Base-by-base conservation (phyloP, 1,284 basidiomycete species). In the Peniophora sp. region DNA sequence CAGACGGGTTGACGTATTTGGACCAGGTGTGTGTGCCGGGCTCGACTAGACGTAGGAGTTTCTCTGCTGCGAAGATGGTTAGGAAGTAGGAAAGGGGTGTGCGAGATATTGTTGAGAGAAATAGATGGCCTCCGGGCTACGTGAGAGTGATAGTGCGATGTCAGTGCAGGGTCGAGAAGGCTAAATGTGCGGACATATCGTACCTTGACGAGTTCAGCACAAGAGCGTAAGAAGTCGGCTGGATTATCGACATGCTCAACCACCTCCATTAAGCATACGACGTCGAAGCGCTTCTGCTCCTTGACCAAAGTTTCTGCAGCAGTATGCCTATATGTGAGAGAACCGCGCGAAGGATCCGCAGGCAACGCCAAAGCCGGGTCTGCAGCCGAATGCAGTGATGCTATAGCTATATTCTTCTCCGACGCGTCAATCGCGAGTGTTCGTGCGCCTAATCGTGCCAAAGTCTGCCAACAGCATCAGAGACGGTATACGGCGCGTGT, bases 181-280 rank as follows among this genome's bases (percentile, higher is more conserved):
- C 53, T 6, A 47, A 47, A 6, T 32, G 6, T 6, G 27, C 35
- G 42, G 53, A 44, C 17, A 24, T 12, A 3, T 62, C 77, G 47
- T 54, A 91, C 92, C 71, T 94, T 97, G 56, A 95, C 81, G 47
- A 97, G 77, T 54, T 87, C 75, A 0, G 88, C 86, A 56, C 92
- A 87, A 46, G 85, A 84, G 44, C 79, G 73, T 48, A 97, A 74
- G 66, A 99, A 99, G 6, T 78, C 77, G 11, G 81, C 75, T 0
- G 97, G 96, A 58, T 94, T 84, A 62, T 97, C 88, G 53, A 99
- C 97, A 63, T 99, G 97, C 70, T 99, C 97, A 42, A 99, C 64
- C 15, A 99, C 95, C 65, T 99, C 97, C 93, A 99, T 94, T 10
- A 93, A 90, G 64, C 93, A 97, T 14, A 99, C 94, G 6, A 96